These are phyloP conservation scores for Neurospora cerealis DNA, from an alignment of 495 filamentous ascomycete genomes.

Conservation along the genomic window DNA sequence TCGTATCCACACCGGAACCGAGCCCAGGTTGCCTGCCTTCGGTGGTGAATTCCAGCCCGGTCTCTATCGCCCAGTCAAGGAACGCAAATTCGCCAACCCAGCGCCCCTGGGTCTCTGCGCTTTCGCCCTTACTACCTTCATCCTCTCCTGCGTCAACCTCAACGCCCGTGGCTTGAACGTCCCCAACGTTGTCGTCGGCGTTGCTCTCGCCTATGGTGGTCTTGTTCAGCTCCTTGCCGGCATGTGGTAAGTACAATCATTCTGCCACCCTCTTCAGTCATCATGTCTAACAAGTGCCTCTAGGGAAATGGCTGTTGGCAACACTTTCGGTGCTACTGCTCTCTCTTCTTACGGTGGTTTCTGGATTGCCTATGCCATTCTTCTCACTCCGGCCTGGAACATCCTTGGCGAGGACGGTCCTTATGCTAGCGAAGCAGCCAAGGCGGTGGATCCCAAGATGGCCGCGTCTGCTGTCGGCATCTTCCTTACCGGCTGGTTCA, in stretches of 20 bases:
- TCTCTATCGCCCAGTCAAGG: constrained; percentile 65
- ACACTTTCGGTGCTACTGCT: constrained; percentile 96
- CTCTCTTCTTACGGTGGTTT: constrained; percentile 96
- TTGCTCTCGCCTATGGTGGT: constrained; percentile 76
- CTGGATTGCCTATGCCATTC: constrained; percentile 87
- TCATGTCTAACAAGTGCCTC: neutral
- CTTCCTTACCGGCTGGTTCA: constrained; percentile 92
- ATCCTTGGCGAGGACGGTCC: constrained; percentile 49
- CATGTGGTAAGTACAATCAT: constrained; percentile 77
- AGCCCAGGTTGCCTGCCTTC: constrained; percentile 62
- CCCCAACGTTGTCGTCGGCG: constrained; percentile 60
- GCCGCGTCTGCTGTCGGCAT: constrained; percentile 62
- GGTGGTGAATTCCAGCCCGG: constrained; percentile 96
- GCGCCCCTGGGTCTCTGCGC: constrained; percentile 77
- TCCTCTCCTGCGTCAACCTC: constrained; percentile 80
- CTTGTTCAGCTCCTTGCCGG: constrained; percentile 86
- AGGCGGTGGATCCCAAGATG: constrained; percentile 25
- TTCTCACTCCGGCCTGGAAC: constrained; percentile 59
- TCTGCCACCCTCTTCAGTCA: neutral
- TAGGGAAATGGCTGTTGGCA: constrained; percentile 97
- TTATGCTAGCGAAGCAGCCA: constrained; percentile 29
- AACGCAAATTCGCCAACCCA: constrained; percentile 79
- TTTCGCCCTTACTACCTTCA: constrained; percentile 95
- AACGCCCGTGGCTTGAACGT: constrained; percentile 45
- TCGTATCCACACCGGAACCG: constrained; percentile 53